phyloP scores from a whole-genome alignment of 2,329 filamentous ascomycete genomes.

The Colletotrichum sp. region DNA sequence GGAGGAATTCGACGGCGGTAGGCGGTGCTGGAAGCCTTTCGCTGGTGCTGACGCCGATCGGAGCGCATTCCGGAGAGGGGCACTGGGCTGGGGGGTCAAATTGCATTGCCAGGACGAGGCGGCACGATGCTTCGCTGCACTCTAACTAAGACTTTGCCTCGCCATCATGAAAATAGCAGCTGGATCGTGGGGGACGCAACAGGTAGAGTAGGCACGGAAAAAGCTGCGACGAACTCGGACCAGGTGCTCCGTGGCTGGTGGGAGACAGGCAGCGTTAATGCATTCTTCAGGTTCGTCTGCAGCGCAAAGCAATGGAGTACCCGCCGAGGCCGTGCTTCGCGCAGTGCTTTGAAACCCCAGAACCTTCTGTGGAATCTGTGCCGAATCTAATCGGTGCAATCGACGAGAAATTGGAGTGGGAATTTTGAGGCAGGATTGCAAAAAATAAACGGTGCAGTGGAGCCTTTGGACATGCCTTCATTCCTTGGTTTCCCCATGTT shows the following conservation, averaged over 20 bases:
- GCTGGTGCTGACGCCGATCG: neutral
- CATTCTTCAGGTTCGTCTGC: neutral
- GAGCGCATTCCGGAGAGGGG: neutral
- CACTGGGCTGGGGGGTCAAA: neutral
- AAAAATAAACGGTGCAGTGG: neutral
- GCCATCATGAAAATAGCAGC: neutral
- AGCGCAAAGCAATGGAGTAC: neutral
- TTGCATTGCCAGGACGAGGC: neutral
- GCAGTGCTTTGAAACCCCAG: neutral
- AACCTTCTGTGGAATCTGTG: constrained; percentile 1
- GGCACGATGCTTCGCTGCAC: neutral
- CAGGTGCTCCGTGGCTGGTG: neutral
- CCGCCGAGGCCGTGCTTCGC: neutral
- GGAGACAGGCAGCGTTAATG: neutral
- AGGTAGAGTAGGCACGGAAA: neutral
- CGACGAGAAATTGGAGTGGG: neutral
- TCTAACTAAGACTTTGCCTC: neutral
- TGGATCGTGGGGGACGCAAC: neutral
- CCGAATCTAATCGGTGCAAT: neutral
- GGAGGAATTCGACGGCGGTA: neutral
- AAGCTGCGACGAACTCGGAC: constrained; percentile 3
- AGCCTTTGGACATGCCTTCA: neutral
- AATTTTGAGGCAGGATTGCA: neutral
- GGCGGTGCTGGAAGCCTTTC: neutral
- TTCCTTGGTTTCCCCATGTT: neutral